These are phyloP conservation scores for Trypanosoma rangeli DNA, from an alignment of 208 protist species.

Conservation along the genomic window DNA sequence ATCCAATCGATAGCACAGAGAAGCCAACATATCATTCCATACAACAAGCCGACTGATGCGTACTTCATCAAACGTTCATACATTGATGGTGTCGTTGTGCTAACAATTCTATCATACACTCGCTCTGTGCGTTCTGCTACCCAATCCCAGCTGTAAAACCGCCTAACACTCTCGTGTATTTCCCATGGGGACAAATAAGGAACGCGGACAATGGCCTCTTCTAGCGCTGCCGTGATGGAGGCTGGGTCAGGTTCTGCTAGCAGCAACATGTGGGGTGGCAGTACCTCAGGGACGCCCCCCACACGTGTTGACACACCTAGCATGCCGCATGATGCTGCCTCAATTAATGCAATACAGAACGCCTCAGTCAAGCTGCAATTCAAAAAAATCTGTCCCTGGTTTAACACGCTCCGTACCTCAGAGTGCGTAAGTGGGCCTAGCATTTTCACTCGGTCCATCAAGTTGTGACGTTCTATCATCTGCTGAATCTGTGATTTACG, in stretches of 20 bases:
- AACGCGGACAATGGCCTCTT: slow-evolving; percentile 72
- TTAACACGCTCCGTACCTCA: slow-evolving; percentile 89
- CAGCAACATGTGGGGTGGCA: slow-evolving; percentile 94
- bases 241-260: slow-evolving; percentile 90
- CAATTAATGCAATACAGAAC: slow-evolving; percentile 99
- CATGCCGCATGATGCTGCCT: slow-evolving; percentile 95
- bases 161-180: slow-evolving; percentile 83
- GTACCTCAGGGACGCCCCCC: slow-evolving; percentile 97
- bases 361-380: slow-evolving; percentile 98
- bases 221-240: slow-evolving; percentile 66
- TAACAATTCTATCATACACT: slow-evolving; percentile 92
- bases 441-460: slow-evolving; percentile 96
- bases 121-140: slow-evolving; percentile 93
- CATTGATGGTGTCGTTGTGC: slow-evolving; percentile 48
- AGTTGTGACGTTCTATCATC: slow-evolving; percentile 96
- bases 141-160: slow-evolving; percentile 96
- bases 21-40: slow-evolving; percentile 90
- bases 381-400: slow-evolving; percentile 97
- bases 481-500: slow-evolving; percentile 95
- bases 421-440: slow-evolving; percentile 94
- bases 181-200: slow-evolving; percentile 81
- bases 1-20: slow-evolving; percentile 85
- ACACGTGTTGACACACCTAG: slow-evolving; percentile 96
- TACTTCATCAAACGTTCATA: slow-evolving; percentile 86
- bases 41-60: slow-evolving; percentile 84